Evolutionary conservation across 2,329 filamentous ascomycete genomes (phyloP).

Genomic region (Trichoderma aggressivum): DNA sequence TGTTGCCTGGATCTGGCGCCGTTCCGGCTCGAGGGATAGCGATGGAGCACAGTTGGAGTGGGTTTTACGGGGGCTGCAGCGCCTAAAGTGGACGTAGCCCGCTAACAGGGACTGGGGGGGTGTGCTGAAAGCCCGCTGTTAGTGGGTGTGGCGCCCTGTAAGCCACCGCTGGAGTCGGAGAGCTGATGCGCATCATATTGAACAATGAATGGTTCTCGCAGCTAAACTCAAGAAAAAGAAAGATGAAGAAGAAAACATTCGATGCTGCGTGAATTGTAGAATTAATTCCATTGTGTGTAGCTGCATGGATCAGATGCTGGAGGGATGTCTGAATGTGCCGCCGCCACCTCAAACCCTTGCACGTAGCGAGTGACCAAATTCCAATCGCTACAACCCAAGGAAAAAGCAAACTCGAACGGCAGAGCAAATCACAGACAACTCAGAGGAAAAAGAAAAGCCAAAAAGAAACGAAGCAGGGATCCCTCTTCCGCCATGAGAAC

Average conservation of each 20-base stretch:
- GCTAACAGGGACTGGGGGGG: slow-evolving; percentile 14
- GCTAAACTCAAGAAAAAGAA: neutral
- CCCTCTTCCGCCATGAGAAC: slow-evolving; percentile 10
- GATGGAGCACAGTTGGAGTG: neutral
- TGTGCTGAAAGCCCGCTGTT: neutral
- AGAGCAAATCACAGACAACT: neutral
- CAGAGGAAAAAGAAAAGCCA: neutral
- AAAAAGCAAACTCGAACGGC: neutral
- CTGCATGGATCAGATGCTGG: neutral
- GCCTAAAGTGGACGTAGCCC: slow-evolving; percentile 15
- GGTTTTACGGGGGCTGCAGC: slow-evolving; percentile 4
- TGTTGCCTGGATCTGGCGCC: slow-evolving; percentile 33
- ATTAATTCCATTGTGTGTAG: neutral
- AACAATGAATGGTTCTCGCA: neutral
- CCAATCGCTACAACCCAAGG: neutral
- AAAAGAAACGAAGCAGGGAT: slow-evolving; percentile 21
- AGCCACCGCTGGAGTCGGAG: slow-evolving; percentile 1
- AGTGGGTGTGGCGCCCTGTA: slow-evolving; percentile 18
- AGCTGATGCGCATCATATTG: neutral
- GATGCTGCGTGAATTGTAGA: neutral
- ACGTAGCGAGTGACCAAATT: neutral
- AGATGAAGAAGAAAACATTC: neutral
- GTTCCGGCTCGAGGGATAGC: slow-evolving; percentile 15
- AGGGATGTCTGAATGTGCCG: neutral
- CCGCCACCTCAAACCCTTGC: neutral